Percentiles rank a stretch among this genome's conserved stretches.
phyloP scores from a whole-genome alignment of 306 rosid genomes.

The Ammopiptanthus mongolicus region DNA sequence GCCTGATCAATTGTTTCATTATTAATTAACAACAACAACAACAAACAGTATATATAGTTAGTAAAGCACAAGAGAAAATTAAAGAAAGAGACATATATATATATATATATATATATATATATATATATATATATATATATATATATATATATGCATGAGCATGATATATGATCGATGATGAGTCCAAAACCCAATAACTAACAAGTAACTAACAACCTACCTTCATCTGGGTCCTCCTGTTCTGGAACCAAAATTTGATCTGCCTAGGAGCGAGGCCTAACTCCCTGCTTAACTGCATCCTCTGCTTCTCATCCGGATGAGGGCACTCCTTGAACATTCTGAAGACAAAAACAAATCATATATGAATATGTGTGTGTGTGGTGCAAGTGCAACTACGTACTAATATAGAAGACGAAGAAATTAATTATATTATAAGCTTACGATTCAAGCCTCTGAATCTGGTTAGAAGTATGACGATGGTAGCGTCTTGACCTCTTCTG shows the following conservation, averaged over 20 bases:
- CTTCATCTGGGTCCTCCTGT: conserved; percentile 97
- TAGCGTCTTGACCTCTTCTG: conserved; percentile 70
- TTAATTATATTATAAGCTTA: conserved; percentile 24
- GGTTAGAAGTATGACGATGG: conserved; percentile 89
- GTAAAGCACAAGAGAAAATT: no score
- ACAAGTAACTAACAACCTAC: no score
- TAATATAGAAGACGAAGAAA: neutral
- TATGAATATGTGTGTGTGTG: no score
- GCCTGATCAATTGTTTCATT: conserved; percentile 50
- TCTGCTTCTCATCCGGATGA: conserved; percentile 95
- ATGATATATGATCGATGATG: conserved; percentile 6
- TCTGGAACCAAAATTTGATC: conserved; percentile 98
- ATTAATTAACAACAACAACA: no score
- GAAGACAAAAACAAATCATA: neutral
- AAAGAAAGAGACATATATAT: no score
- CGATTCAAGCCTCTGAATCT: conserved; percentile 96
- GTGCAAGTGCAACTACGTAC: neutral
- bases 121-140: no score
- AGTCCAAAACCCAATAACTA: no score
- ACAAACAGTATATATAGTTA: no score
- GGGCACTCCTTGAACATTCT: conserved; percentile 92
- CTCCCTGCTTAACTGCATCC: conserved; percentile 78
- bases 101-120: no score
- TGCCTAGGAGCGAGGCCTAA: conserved; percentile 90
- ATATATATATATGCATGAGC: no score